phyloP scores from a whole-genome alignment of 768 basidiomycete genomes.

The Bullera alba region DNA sequence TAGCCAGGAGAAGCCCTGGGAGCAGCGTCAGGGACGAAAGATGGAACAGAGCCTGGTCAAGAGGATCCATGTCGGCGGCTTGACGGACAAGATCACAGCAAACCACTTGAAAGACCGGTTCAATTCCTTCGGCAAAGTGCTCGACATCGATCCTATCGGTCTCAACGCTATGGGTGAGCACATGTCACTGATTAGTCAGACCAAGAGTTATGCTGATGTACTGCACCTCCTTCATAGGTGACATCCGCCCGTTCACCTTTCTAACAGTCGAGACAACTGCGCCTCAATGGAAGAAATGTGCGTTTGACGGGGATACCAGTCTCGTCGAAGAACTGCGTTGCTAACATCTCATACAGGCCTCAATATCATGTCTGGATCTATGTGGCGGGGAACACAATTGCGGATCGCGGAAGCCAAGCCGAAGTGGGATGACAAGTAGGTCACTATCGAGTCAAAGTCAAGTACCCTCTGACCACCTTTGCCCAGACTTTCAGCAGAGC shows the following conservation, averaged over 20 bases:
- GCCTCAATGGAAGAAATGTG: slow-evolving; percentile 33
- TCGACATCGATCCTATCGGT: slow-evolving; percentile 19
- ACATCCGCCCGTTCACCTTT: slow-evolving; percentile 33
- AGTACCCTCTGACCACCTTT: no score
- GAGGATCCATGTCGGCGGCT: slow-evolving; percentile 32
- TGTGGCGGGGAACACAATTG: slow-evolving; percentile 41
- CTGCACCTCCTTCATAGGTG: slow-evolving; percentile 10
- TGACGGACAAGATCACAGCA: slow-evolving; percentile 31
- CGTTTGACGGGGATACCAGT: no score
- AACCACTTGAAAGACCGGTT: slow-evolving; percentile 37
- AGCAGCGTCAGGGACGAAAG: background rate
- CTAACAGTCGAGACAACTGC: slow-evolving; percentile 32
- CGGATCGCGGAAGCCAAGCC: slow-evolving; percentile 40
- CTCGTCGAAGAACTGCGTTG: no score
- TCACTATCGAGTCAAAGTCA: background rate
- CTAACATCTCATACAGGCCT: slow-evolving; percentile 18
- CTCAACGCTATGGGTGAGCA: slow-evolving; percentile 31
- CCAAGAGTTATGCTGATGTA: background rate
- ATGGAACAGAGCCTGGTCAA: slow-evolving; percentile 10
- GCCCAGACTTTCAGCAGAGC: background rate
- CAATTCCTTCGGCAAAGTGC: slow-evolving; percentile 29
- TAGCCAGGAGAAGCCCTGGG: no score
- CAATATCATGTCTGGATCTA: slow-evolving; percentile 40
- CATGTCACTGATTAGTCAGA: background rate
- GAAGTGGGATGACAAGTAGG: slow-evolving; percentile 10